A percentile compares a stretch with the other conserved stretches of the same genome.
These are phyloP conservation scores for Aspergillus costaricaensis DNA, from an alignment of 2,329 filamentous ascomycete genomes.

Conservation along the genomic window DNA sequence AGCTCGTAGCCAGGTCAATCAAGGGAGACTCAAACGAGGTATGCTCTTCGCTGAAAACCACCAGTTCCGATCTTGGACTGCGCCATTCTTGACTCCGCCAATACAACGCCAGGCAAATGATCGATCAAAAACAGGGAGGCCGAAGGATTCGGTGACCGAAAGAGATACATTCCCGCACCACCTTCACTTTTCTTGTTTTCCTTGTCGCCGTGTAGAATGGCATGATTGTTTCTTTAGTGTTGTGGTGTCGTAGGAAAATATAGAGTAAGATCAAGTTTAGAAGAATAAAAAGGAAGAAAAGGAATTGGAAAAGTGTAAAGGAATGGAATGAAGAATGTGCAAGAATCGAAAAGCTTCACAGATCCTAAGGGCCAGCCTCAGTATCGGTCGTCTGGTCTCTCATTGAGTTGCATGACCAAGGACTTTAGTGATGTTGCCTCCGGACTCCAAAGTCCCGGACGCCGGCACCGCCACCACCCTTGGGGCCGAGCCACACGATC, in stretches of 20 bases:
- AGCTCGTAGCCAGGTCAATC: conserved; percentile 17
- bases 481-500: conserved; percentile 46
- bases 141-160: conserved; percentile 25
- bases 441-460: conserved; percentile 31
- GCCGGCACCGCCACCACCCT: conserved; percentile 41
- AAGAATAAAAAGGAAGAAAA: background rate
- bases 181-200: conserved; percentile 11
- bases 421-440: conserved; percentile 31
- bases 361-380: conserved; percentile 39
- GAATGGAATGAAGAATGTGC: conserved; percentile 34
- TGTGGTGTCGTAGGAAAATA: conserved; percentile 7
- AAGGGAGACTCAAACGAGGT: conserved; percentile 15
- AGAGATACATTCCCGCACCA: conserved; percentile 18
- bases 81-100: conserved; percentile 37
- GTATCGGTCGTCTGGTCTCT: conserved; percentile 26
- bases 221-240: conserved; percentile 12
- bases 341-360: conserved; percentile 35
- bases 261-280: background rate
- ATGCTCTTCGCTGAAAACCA: conserved; percentile 32
- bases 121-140: conserved; percentile 32
- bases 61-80: conserved; percentile 33
- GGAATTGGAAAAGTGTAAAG: conserved; percentile 17
- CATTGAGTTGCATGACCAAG: conserved; percentile 17
- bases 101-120: conserved; percentile 41
- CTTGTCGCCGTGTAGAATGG: conserved; percentile 12